These are phyloP conservation scores for Trichoderma simmonsii DNA, from an alignment of 2,329 filamentous ascomycete species.

Conservation along the genomic window DNA sequence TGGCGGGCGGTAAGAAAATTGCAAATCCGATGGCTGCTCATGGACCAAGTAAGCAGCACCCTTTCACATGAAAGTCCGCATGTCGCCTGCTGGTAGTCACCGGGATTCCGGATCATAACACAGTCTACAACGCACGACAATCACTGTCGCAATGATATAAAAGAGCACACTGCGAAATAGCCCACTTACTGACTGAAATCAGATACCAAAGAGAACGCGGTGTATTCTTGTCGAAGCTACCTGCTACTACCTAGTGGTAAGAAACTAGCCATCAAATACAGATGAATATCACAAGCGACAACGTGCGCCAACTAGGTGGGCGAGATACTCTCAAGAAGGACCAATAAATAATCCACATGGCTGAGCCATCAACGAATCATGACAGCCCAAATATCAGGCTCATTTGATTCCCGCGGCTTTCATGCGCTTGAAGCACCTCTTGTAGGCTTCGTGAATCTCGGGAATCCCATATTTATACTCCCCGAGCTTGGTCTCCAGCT, in stretches of 20 bases:
- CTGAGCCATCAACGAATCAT: background rate
- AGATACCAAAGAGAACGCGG: background rate
- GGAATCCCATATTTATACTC: conserved; percentile 58
- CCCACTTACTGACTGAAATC: background rate
- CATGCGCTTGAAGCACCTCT: conserved; percentile 62
- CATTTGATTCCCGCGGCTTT: conserved; percentile 36
- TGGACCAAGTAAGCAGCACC: background rate
- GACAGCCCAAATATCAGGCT: background rate
- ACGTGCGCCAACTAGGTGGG: background rate
- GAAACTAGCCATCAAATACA: background rate
- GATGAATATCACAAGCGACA: background rate
- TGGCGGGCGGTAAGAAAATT: background rate
- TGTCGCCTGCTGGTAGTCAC: background rate
- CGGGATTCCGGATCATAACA: background rate
- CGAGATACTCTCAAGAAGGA: background rate
- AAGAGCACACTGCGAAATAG: background rate
- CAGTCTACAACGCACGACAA: background rate
- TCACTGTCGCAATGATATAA: background rate
- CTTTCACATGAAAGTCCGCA: background rate
- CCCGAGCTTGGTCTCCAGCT: conserved; percentile 57
- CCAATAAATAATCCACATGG: background rate
- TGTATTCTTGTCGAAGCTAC: background rate
- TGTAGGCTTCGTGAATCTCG: conserved; percentile 61
- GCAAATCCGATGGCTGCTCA: background rate
- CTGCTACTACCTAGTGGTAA: background rate